These are phyloP conservation scores for Pseudoscleropodium purum DNA, from an alignment of 225 moss, liverwort and hornwort species.

Conservation along the genomic window DNA sequence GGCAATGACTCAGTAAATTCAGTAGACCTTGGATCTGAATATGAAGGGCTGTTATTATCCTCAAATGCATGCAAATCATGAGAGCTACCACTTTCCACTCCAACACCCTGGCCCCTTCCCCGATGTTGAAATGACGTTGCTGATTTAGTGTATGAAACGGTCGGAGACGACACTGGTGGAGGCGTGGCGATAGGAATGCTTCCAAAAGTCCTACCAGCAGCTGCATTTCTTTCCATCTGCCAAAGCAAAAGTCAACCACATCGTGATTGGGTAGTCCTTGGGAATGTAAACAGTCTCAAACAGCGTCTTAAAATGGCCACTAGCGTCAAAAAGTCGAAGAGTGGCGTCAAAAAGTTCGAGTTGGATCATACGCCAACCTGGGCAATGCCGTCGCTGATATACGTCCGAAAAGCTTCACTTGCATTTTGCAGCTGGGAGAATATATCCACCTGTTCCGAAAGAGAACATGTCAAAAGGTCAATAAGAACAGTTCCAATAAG, in stretches of 20 bases:
- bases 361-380: conserved; percentile 29
- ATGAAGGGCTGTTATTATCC: conserved; percentile 15
- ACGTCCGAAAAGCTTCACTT: conserved; percentile 92
- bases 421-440: conserved; percentile 98
- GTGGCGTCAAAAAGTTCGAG: not conserved
- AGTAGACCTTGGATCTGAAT: conserved; percentile 12
- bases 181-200: conserved; percentile 75
- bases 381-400: conserved; percentile 89
- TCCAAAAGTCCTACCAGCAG: conserved; percentile 77
- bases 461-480: not conserved
- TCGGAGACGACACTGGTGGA: conserved; percentile 66
- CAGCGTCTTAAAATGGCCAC: not conserved
- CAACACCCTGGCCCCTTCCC: conserved; percentile 18
- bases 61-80: conserved; percentile 22
- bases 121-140: conserved; percentile 22
- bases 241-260: not conserved
- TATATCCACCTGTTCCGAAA: conserved; percentile 66
- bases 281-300: not conserved
- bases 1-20: conserved; percentile 30
- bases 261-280: not conserved
- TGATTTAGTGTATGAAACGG: conserved; percentile 20
- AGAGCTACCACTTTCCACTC: conserved; percentile 25
- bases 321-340: not conserved
- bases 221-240: conserved; percentile 89
- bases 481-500: not conserved